Percentiles rank a stretch among this genome's conserved stretches.
These are phyloP conservation scores for Pouteria campechiana DNA, from an alignment of 179 eudicot genomes.

Conservation along the genomic window DNA sequence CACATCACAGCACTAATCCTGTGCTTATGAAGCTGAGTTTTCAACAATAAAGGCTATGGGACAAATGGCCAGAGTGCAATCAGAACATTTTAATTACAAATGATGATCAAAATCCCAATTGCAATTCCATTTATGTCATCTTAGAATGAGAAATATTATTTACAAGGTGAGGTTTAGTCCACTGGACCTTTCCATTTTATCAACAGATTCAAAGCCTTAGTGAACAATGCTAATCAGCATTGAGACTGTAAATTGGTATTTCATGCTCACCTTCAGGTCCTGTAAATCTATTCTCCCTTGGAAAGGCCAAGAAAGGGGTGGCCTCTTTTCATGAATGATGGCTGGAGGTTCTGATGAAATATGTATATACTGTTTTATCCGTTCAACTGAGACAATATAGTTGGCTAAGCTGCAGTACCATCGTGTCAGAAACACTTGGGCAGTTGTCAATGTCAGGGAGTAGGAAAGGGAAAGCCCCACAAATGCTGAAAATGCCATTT, in stretches of 20 bases:
- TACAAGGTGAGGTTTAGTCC: too few relatives aligned
- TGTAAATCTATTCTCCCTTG: constrained; percentile 40
- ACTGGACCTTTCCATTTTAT: too few relatives aligned
- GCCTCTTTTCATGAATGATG: constrained; percentile 41
- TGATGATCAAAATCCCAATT: too few relatives aligned
- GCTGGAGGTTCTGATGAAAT: constrained; percentile 62
- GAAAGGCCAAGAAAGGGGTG: constrained; percentile 58
- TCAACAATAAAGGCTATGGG: too few relatives aligned
- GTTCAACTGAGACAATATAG: constrained; percentile 51
- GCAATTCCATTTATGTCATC: too few relatives aligned
- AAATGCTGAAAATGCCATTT: constrained; percentile 47
- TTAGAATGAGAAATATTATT: too few relatives aligned
- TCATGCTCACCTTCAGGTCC: constrained; percentile 34
- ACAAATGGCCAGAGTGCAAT: too few relatives aligned
- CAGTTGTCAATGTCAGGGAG: constrained; percentile 39
- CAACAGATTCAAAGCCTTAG: background rate
- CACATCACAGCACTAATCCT: too few relatives aligned
- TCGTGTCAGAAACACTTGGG: constrained; percentile 48
- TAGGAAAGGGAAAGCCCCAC: constrained; percentile 79
- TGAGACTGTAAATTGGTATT: background rate
- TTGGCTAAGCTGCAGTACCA: constrained; percentile 61
- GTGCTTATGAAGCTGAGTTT: too few relatives aligned
- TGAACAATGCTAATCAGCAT: background rate
- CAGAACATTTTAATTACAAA: too few relatives aligned
- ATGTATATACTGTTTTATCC: constrained; percentile 69